phyloP scores from a whole-genome alignment of 768 basidiomycete genomes.

The Rubroboletus pulcherrimus region DNA sequence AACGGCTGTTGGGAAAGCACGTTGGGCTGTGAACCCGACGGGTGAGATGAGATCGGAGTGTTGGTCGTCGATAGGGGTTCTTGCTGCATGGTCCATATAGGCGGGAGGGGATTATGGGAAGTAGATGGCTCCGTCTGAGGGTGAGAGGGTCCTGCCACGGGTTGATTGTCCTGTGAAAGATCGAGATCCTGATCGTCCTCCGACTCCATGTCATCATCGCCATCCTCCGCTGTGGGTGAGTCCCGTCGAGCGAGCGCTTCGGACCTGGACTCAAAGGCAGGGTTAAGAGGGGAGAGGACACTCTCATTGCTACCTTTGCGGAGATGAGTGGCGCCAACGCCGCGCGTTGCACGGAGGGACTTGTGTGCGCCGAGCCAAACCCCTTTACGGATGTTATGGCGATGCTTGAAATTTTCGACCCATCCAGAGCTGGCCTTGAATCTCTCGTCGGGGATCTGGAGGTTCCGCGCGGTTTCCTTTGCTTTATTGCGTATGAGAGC shows the following conservation, averaged over 20 bases:
- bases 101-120: constrained; percentile 31
- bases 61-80: constrained; percentile 25
- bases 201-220: constrained; percentile 36
- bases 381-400: constrained; percentile 71
- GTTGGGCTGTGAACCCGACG: constrained; percentile 26
- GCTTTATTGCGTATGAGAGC: constrained; percentile 60
- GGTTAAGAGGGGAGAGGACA: constrained; percentile 38
- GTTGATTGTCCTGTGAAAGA: constrained; percentile 23
- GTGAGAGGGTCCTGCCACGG: constrained; percentile 28
- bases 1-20: constrained; percentile 31
- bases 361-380: constrained; percentile 46
- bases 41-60: constrained; percentile 32
- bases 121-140: constrained; percentile 23
- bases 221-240: constrained; percentile 30
- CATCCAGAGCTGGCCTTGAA: constrained; percentile 93
- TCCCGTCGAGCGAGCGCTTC: constrained; percentile 27
- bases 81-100: constrained; percentile 33
- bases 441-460: constrained; percentile 59
- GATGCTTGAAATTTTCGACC: constrained; percentile 89
- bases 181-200: constrained; percentile 33
- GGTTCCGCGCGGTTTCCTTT: constrained; percentile 54
- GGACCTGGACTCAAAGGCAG: constrained; percentile 35
- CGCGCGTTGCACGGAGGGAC: constrained; percentile 30
- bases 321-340: constrained; percentile 30
- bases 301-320: constrained; percentile 36